These are phyloP conservation scores for Musa beccarii DNA, from an alignment of 176 grass and related monocot species.

Conservation along the genomic window DNA sequence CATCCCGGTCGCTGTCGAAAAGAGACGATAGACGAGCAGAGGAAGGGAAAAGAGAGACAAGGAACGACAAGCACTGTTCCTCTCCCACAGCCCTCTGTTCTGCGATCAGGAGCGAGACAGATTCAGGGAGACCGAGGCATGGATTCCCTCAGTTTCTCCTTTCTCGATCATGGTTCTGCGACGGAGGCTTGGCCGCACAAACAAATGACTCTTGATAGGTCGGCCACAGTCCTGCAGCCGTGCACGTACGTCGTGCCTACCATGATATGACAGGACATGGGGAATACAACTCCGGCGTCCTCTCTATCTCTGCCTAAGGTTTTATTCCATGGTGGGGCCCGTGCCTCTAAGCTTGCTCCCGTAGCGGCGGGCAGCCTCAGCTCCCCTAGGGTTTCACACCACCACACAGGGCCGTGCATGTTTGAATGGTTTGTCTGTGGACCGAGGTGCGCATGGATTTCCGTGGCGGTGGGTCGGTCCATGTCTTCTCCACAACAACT, in stretches of 20 bases:
- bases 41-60: too few relatives aligned
- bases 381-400: slow-evolving; percentile 4
- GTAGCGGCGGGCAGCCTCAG: neutral
- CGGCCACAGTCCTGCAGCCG: neutral
- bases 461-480: neutral
- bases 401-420: neutral
- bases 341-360: neutral
- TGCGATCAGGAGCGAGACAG: too few relatives aligned
- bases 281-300: neutral
- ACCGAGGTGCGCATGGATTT: neutral
- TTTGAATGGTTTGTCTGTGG: neutral
- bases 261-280: slow-evolving; percentile 5
- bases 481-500: neutral
- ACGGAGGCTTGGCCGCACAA: neutral
- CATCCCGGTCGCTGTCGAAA: slow-evolving; percentile 5
- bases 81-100: neutral
- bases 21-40: neutral
- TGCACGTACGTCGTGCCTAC: slow-evolving; percentile 6
- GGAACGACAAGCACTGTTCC: neutral
- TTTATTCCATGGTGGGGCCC: too few relatives aligned
- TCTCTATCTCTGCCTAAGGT: neutral
- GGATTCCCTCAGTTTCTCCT: neutral
- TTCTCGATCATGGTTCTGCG: slow-evolving; percentile 2
- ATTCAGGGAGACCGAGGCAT: neutral
- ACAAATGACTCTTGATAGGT: neutral